Evolutionary conservation across 805 yeast genomes (phyloP), one percentile per base, ranked within the genome.

Genomic region (Nakazawaea ernobii): DNA sequence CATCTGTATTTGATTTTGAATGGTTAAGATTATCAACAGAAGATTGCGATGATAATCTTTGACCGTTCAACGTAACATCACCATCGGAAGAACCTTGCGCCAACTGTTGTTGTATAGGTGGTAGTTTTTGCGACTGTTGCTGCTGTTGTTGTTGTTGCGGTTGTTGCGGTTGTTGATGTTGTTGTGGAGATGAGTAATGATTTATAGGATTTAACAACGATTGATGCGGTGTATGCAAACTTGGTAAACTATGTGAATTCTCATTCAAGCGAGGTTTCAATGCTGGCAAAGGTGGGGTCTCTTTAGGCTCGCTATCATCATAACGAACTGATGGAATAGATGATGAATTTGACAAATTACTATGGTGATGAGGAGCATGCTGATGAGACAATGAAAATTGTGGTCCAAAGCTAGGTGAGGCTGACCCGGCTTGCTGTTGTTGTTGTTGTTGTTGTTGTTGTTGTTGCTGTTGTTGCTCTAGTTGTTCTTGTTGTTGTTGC

Each of bases 331-430:
- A 8, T 56, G 65, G 36, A 54, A 64, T 24, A 57, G 56, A 40
- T 14, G 49, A 20, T 63, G 66, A 20, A 65, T 65, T 45, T 55
- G 59, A 8, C 58, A 51, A 28, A 59, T 50, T 37, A 38, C 46
- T 36, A 39, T 48, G 48, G 8, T 36, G 50, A 32, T 38, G 50
- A 26, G 46, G 50, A 39, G 43, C 42, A 28, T 40, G 44, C 11
- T 46, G 39, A 30, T 46, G 47, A 2, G 45, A 39, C 39, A 59
- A 49, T 1, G 62, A 58, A 44, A 56, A 62, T 43, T 59, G 65
- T 8, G 67, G 63, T 8, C 66, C 67, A 49, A 63, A 61, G 35
- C 58, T 56, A 26, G 67, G 66, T 1, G 66, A 61, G 17, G 58
- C 49, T 58, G 49, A 13, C 50, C 51, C 49, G 43, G 44, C 7